Percentiles rank a stretch among this genome's conserved stretches.
phyloP scores from a whole-genome alignment of 257 asterid genomes.

The Cinchona pubescens region DNA sequence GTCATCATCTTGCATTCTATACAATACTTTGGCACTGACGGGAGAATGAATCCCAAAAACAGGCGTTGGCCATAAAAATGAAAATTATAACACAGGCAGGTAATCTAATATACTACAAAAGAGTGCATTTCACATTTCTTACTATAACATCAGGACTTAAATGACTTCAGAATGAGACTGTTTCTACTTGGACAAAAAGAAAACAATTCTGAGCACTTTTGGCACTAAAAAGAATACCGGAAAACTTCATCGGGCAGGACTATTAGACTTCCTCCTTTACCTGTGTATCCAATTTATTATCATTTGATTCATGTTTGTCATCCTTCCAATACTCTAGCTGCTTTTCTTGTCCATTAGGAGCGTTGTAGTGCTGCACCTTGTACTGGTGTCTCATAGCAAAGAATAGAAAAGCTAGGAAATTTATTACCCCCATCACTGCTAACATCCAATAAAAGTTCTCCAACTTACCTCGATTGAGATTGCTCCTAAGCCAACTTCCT shows the following conservation, averaged over 20 bases:
- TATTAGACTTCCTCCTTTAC: slow-evolving; percentile 32
- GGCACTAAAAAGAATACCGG: neutral
- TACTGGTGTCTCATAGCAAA: slow-evolving; percentile 69
- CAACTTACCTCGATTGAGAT: slow-evolving; percentile 53
- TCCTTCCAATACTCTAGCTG: slow-evolving; percentile 38
- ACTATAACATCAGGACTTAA: no score
- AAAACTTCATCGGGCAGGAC: neutral
- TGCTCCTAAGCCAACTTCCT: slow-evolving; percentile 59
- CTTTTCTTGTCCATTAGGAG: slow-evolving; percentile 23
- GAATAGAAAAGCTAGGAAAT: slow-evolving; percentile 44
- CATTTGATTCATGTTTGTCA: slow-evolving; percentile 15
- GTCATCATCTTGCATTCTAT: no score
- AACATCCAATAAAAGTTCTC: slow-evolving; percentile 79
- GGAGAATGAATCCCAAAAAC: no score
- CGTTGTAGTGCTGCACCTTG: slow-evolving; percentile 48
- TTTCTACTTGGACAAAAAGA: no score
- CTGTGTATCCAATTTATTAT: slow-evolving; percentile 22
- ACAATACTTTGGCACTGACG: no score
- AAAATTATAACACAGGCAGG: no score
- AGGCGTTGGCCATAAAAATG: no score
- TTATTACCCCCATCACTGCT: slow-evolving; percentile 61
- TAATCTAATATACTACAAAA: no score
- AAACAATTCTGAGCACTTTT: no score
- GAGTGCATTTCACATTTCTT: no score
- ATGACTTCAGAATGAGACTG: no score